A percentile compares a stretch with the other conserved stretches of the same genome.
phyloP scores from a whole-genome alignment of 2,329 filamentous ascomycete species.

The Ophiostoma sp. region DNA sequence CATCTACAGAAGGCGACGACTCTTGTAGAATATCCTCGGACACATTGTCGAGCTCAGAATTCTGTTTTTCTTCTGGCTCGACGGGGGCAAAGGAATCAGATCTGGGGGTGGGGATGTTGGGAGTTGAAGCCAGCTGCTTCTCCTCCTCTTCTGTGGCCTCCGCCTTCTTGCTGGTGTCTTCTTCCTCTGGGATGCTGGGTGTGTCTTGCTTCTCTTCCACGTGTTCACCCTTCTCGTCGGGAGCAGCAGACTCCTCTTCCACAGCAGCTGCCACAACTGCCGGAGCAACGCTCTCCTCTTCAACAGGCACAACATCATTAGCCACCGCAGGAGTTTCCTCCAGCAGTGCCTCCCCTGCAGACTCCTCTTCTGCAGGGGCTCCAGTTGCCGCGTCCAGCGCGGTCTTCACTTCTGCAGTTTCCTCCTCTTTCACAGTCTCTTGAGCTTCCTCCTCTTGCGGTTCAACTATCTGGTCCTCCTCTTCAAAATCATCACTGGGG shows the following conservation, averaged over 20 bases:
- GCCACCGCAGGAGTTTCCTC: not conserved
- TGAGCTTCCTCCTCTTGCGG: constrained; percentile 10
- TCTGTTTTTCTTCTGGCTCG: constrained; percentile 12
- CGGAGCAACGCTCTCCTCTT: constrained; percentile 10
- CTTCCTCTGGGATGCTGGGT: not conserved
- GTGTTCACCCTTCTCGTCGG: not conserved
- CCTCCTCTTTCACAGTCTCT: constrained; percentile 16
- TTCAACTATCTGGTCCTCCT: constrained; percentile 14
- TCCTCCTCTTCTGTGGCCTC: constrained; percentile 1
- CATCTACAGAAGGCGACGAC: not conserved
- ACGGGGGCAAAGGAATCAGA: constrained; percentile 13
- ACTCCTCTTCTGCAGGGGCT: constrained; percentile 10
- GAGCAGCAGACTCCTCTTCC: not conserved
- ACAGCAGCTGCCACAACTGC: constrained; percentile 10
- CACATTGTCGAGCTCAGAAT: constrained; percentile 11
- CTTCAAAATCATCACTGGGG: constrained; percentile 10
- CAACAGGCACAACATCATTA: constrained; percentile 1
- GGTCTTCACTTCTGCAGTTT: not conserved
- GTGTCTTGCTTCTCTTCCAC: not conserved
- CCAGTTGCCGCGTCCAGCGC: constrained; percentile 1
- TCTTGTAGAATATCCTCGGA: too few relatives aligned
- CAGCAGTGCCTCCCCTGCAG: constrained; percentile 5
- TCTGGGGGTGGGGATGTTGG: not conserved
- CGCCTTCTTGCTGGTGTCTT: not conserved
- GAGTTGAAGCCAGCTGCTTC: not conserved